Percentiles rank a stretch among this genome's conserved stretches.
These are phyloP conservation scores for Tulasnella sp. DNA, from an alignment of 768 basidiomycete species.

Conservation along the genomic window DNA sequence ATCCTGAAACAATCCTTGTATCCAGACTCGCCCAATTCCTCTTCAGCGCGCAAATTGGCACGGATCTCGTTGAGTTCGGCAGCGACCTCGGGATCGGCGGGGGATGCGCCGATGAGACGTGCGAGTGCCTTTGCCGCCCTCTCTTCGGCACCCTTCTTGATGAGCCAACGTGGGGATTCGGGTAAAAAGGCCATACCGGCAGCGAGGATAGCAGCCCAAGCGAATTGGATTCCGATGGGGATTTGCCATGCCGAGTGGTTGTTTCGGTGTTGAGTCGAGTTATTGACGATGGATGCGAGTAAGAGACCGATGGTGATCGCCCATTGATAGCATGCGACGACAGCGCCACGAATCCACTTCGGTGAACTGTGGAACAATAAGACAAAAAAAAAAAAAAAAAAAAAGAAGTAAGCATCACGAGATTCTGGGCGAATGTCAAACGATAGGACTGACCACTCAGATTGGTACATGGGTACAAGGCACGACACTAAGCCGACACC, in stretches of 20 bases:
- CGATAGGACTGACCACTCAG: conserved; percentile 37
- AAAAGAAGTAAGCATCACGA: neutral
- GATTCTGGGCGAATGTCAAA: neutral
- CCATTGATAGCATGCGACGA: conserved; percentile 63
- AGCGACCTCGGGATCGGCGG: conserved; percentile 46
- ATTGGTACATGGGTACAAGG: conserved; percentile 51
- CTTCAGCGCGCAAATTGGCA: conserved; percentile 53
- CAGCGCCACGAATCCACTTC: conserved; percentile 62
- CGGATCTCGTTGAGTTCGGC: conserved; percentile 42
- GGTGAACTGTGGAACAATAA: conserved; percentile 49
- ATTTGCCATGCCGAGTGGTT: conserved; percentile 51
- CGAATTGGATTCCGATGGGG: conserved; percentile 67
- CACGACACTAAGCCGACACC: conserved; percentile 73
- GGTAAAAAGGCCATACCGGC: conserved; percentile 64
- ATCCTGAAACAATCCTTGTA: conserved; percentile 55
- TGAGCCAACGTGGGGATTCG: conserved; percentile 68
- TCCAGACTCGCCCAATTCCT: conserved; percentile 44
- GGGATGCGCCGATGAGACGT: conserved; percentile 48
- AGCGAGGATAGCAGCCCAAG: conserved; percentile 64
- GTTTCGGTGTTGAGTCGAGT: conserved; percentile 46
- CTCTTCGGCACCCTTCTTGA: conserved; percentile 54
- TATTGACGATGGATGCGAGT: conserved; percentile 57
- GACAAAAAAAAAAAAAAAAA: neutral
- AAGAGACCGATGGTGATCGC: conserved; percentile 59
- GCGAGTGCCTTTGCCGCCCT: conserved; percentile 49